Conservation (phyloP, 257 asterid genomes). For the Solanum pimpinellifolium region DNA sequence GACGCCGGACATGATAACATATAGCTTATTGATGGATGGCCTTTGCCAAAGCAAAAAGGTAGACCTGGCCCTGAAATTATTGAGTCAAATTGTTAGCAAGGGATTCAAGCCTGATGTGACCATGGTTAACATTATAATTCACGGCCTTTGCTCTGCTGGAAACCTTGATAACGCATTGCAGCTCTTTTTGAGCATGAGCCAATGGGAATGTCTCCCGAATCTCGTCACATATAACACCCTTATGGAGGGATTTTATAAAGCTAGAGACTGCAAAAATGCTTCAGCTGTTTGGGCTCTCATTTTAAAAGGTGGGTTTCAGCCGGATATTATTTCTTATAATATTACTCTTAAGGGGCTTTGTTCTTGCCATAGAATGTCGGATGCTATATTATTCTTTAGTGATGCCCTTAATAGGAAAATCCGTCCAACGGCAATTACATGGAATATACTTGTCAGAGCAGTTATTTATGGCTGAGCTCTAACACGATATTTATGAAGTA, state of each 20-base stretch:
- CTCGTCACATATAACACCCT: slow-evolving; percentile 77
- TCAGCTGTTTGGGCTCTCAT: slow-evolving; percentile 72
- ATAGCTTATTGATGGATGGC: slow-evolving; percentile 70
- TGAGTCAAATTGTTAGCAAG: slow-evolving; percentile 35
- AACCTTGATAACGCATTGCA: slow-evolving; percentile 42
- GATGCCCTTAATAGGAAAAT: slow-evolving; percentile 49
- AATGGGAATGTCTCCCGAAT: slow-evolving; percentile 45
- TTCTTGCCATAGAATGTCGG: slow-evolving; percentile 57
- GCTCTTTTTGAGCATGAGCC: slow-evolving; percentile 55
- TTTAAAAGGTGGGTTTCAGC: slow-evolving; percentile 52
- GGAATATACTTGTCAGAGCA: slow-evolving; percentile 95
- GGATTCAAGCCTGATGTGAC: slow-evolving; percentile 73
- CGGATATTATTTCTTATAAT: slow-evolving; percentile 83
- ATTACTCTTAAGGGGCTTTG: slow-evolving; percentile 79
- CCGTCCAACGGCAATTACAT: slow-evolving; percentile 62
- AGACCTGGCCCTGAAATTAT: slow-evolving; percentile 59
- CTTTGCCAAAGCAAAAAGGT: slow-evolving; percentile 53
- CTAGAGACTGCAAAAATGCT: slow-evolving; percentile 51
- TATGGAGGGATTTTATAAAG: slow-evolving; percentile 89
- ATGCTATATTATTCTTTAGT: slow-evolving; percentile 47
- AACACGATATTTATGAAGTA: not conserved
- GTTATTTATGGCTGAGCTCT: slow-evolving; percentile 29
- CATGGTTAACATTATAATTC: slow-evolving; percentile 88
- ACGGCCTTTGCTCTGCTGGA: slow-evolving; percentile 75
- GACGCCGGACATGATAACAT: slow-evolving; percentile 57